Conservation (phyloP, 305 asterid species). For the Withania somnifera region DNA sequence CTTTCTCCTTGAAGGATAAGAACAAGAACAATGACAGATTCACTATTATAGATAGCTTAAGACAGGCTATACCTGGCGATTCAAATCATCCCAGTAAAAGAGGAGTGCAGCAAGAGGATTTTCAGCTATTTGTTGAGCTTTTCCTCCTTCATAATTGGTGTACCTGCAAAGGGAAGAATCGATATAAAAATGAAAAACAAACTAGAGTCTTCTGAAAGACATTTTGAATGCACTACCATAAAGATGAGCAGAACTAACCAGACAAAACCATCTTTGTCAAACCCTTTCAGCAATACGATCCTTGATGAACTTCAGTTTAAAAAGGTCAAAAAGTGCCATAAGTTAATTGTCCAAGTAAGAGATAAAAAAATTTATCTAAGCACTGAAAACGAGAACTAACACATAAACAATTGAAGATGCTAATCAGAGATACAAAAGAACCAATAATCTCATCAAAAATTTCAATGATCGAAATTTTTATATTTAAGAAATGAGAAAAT, state of each 20-base stretch:
- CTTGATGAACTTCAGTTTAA: slow-evolving; percentile 60
- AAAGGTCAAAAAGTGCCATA: background rate
- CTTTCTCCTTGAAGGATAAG: background rate
- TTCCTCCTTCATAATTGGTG: slow-evolving; percentile 56
- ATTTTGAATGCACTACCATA: background rate
- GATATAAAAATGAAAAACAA: background rate
- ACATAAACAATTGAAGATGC: background rate
- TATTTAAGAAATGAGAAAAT: background rate
- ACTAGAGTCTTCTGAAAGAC: background rate
- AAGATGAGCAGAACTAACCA: slow-evolving; percentile 45
- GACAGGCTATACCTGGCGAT: slow-evolving; percentile 30
- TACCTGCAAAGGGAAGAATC: slow-evolving; percentile 44
- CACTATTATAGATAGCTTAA: background rate
- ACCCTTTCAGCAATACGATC: slow-evolving; percentile 82
- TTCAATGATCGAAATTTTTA: background rate
- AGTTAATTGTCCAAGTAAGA: background rate
- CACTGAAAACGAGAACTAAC: background rate
- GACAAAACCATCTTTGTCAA: slow-evolving; percentile 71
- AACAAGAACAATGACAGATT: background rate
- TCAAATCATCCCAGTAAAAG: slow-evolving; percentile 37
- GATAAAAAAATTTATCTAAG: background rate
- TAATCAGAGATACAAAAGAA: background rate
- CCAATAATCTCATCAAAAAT: background rate
- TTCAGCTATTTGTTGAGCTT: slow-evolving; percentile 30
- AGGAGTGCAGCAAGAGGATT: slow-evolving; percentile 39